phyloP scores from a whole-genome alignment of 345 rosid genomes.

The Bruguiera sexangula region DNA sequence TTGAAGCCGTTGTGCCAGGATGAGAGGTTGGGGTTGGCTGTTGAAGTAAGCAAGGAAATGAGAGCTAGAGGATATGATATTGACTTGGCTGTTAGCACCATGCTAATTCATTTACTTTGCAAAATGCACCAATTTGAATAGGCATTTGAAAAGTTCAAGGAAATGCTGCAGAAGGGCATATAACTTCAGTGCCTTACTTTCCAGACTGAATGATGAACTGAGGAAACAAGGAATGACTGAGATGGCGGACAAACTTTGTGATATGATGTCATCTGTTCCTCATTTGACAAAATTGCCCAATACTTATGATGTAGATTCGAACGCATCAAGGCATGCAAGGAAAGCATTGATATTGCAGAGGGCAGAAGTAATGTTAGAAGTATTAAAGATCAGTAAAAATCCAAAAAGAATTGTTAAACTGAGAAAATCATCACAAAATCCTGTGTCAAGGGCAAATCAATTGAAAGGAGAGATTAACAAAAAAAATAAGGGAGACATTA shows the following conservation, averaged over 20 bases:
- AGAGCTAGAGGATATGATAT: constrained; percentile 57
- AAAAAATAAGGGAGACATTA: constrained; percentile 1
- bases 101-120: constrained; percentile 66
- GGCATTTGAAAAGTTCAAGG: constrained; percentile 67
- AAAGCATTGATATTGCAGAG: constrained; percentile 52
- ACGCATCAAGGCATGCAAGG: constrained; percentile 36
- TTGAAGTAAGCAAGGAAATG: constrained; percentile 67
- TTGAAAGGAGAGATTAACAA: constrained; percentile 14
- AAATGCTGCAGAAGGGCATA: constrained; percentile 59
- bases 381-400: constrained; percentile 58
- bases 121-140: constrained; percentile 62
- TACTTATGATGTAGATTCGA: constrained; percentile 30
- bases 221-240: constrained; percentile 50
- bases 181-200: constrained; percentile 75
- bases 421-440: constrained; percentile 16
- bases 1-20: constrained; percentile 77
- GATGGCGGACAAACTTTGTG: constrained; percentile 46
- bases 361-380: constrained; percentile 73
- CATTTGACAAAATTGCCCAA: constrained; percentile 62
- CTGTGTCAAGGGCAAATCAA: constrained; percentile 11
- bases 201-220: constrained; percentile 55
- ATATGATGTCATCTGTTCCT: constrained; percentile 61
- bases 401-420: constrained; percentile 42
- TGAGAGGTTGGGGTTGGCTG: constrained; percentile 63
- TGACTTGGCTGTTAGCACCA: constrained; percentile 63